Evolutionary conservation across 2,329 filamentous ascomycete species (phyloP), one percentile per base, ranked within the genome.

Genomic region (Alternaria triticimaculans): DNA sequence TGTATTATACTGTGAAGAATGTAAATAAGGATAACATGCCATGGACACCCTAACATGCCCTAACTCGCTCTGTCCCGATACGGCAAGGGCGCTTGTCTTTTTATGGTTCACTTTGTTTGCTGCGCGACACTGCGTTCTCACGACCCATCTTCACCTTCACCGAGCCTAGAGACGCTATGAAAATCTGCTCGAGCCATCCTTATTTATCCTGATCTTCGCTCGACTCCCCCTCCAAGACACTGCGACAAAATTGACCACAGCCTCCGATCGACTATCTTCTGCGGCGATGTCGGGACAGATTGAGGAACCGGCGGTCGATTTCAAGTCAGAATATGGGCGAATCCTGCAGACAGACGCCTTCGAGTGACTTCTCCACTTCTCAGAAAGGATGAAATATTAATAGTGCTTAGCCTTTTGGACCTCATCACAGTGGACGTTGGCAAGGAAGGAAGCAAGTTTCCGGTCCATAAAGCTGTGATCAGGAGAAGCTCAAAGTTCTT

Each of bases 1-100:
- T 63, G 56, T 63, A 63, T 18, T 37, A 63, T 60, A 63, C 18
- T 55, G 56, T 55, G 48, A 58, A 49, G 21, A 51, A 62, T 26
- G 37, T 41, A 60, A 25, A 55, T 12, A 43, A 25, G 12, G 6
- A 20, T 4, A 30, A 46, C 12, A n/a, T 18, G 7, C 3, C 11
- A 18, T 14, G 9, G 18, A 15, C 26, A 20, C n/a, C 6, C 30
- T 0, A 30, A 9, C 7, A 26, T 18, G 11, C 28, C 23, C 26
- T 33, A 1, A 1, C 26, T 15, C 18, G 15, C 28, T 4, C 8
- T 10, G 7, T 10, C 33, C 21, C 18, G 21, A 18, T 33, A 37
- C 28, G 49, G 18, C 49, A 51, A 2, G 14, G 2, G 12, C 21
- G 45, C 45, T 48, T 2, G 37, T n/a, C 37, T 41, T 3, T 41